phyloP scores from a whole-genome alignment of 192 early-diverging fungal genomes.

The Coemansia erecta region DNA sequence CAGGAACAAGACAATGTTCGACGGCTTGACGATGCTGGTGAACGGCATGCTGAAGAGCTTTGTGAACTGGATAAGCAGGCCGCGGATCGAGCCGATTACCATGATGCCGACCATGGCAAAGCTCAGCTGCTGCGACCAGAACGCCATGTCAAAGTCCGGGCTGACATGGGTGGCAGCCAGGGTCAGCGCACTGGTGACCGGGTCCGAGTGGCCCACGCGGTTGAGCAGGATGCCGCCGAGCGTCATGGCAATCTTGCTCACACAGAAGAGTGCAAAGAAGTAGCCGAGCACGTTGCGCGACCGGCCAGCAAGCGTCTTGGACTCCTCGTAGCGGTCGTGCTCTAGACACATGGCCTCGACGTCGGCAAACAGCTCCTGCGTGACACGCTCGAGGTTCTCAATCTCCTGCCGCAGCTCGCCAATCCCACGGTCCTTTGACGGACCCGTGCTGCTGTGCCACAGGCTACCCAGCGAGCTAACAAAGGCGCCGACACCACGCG shows the following conservation, averaged over 20 bases:
- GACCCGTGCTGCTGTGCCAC: slow-evolving; percentile 18
- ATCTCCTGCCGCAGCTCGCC: slow-evolving; percentile 47
- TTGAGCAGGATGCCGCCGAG: slow-evolving; percentile 76
- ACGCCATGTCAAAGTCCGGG: slow-evolving; percentile 69
- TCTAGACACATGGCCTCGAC: slow-evolving; percentile 82
- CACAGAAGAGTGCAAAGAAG: slow-evolving; percentile 85
- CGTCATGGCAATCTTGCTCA: slow-evolving; percentile 85
- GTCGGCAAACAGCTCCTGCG: slow-evolving; percentile 70
- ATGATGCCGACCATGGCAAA: slow-evolving; percentile 90
- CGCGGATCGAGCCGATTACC: slow-evolving; percentile 86
- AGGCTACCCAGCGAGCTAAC: slow-evolving; percentile 28
- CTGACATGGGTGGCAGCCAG: slow-evolving; percentile 65
- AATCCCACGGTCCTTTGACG: slow-evolving; percentile 15
- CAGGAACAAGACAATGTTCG: slow-evolving; percentile 73
- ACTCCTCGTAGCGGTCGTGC: slow-evolving; percentile 56
- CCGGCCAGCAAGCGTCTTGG: slow-evolving; percentile 74
- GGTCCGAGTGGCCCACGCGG: slow-evolving; percentile 72
- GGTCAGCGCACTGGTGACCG: slow-evolving; percentile 77
- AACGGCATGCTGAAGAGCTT: slow-evolving; percentile 72
- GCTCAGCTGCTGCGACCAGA: slow-evolving; percentile 90
- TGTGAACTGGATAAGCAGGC: slow-evolving; percentile 77
- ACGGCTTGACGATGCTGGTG: slow-evolving; percentile 68
- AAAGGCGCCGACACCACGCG: slow-evolving; percentile 16
- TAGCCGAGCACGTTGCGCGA: slow-evolving; percentile 80
- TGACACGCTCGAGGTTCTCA: slow-evolving; percentile 59